Base-by-base conservation (phyloP, 129 eudicot genomes). In the Escallonia herrerae region DNA sequence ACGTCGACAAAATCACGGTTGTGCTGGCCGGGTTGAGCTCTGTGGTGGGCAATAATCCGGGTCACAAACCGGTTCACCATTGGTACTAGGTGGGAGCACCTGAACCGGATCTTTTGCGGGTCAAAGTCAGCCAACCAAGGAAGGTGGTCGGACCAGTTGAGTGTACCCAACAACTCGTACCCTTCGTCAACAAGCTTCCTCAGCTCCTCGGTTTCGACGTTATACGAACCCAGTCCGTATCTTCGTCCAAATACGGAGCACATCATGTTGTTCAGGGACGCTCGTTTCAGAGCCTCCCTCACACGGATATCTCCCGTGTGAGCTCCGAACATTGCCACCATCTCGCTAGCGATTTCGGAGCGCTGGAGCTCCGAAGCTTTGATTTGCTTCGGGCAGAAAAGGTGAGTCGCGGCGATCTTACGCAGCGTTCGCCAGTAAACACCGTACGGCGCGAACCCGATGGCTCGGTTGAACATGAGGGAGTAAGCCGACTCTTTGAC, bases 361-460 rank as follows among this genome's bases (percentile, higher is more conserved):
- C 99, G 74, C 33, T 84, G 91, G 3, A 52, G 5, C 69, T 82
- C 95, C 0, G 86, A 79, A 2, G 77, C 77, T 54, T 67, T 81
- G 38, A 94, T 80, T 64, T 89, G 95, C 40, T 84, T 83, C 1
- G 97, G 99, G 63, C 75, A 75, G 71, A 94, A 94, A 54, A 94
- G 80, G 62, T 94, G 97, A 0, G 87, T 68, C 4, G 97, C 74
- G 0, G 99, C 76, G 15, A 94, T 82, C 63, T 83, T 74, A 38
- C 99, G 49, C 3, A 94, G 79, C 38, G 97, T 77, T 42, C 87
- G 63, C 99, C 99, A 94, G 77, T 94, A 89, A 60, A 75, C 82
- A 0, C 99, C 99, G 37, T 86, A 86, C 2, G 95, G 95, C 0
- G 99, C 99, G 47, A 94, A 94, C 61, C 97, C 99, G 42, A 94